Evolutionary conservation across 805 yeast species (phyloP).

Genomic region (Ogataea zsoltii): DNA sequence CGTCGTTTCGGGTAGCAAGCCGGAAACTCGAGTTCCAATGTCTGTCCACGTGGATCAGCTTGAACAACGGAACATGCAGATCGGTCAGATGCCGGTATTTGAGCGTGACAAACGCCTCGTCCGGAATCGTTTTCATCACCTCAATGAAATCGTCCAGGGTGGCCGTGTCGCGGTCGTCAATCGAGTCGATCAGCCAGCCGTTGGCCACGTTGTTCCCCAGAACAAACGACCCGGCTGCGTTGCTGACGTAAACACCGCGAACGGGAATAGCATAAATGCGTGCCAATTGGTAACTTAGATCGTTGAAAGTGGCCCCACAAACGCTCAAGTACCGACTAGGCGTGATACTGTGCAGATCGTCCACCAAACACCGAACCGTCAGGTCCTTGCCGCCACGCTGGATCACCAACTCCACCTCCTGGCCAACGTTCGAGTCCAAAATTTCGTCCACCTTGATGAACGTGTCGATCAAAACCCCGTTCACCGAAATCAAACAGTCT

Average conservation of each 20-base stretch:
- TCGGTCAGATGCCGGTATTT: constrained; percentile 78
- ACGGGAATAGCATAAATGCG: constrained; percentile 82
- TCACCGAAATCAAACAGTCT: constrained; percentile 75
- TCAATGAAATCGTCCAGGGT: constrained; percentile 73
- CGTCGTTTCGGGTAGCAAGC: constrained; percentile 61
- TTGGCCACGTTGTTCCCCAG: constrained; percentile 55
- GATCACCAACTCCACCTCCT: constrained; percentile 53
- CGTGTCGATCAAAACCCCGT: constrained; percentile 61
- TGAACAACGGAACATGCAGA: constrained; percentile 68
- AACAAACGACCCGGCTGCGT: constrained; percentile 76
- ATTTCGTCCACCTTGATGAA: constrained; percentile 84
- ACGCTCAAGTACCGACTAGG: constrained; percentile 81
- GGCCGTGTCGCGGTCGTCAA: constrained; percentile 76
- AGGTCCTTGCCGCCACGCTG: constrained; percentile 75
- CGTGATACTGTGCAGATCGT: constrained; percentile 77
- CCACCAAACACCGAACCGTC: constrained; percentile 53
- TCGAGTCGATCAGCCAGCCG: constrained; percentile 81
- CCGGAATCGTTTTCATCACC: constrained; percentile 78
- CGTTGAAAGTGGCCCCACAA: constrained; percentile 85
- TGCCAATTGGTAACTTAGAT: constrained; percentile 86
- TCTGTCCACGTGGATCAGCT: constrained; percentile 73
- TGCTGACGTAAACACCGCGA: constrained; percentile 76
- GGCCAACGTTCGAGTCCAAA: constrained; percentile 69
- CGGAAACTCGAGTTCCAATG: constrained; percentile 80
- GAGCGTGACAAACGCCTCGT: constrained; percentile 67